Conservation (phyloP, 202 grass and related monocot species). For the Zoysia matrella region DNA sequence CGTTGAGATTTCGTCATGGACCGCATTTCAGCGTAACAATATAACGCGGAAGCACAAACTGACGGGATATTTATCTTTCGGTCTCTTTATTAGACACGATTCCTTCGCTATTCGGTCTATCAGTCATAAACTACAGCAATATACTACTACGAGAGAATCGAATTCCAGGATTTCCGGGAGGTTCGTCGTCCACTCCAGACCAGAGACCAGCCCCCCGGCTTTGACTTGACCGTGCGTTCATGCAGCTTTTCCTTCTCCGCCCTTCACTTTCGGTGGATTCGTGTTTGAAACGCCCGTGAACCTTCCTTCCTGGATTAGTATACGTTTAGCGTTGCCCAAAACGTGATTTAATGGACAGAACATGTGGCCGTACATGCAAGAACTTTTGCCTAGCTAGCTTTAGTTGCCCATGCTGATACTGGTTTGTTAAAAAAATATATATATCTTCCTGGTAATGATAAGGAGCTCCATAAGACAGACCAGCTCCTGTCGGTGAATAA, state of each 20-base stretch:
- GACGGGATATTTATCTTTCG: too few relatives aligned
- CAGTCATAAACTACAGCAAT: constrained; percentile 44
- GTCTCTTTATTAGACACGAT: neutral
- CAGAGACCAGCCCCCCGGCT: neutral
- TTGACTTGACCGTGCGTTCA: constrained; percentile 39
- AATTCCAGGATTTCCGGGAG: neutral
- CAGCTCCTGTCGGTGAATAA: neutral
- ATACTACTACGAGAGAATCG: constrained; percentile 13
- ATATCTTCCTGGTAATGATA: neutral
- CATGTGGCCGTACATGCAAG: neutral
- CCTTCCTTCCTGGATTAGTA: constrained; percentile 27
- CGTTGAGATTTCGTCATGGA: too few relatives aligned
- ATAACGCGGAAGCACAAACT: neutral
- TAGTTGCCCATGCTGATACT: constrained; percentile 13
- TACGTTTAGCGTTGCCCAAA: constrained; percentile 4
- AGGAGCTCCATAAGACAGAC: neutral
- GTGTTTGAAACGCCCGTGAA: constrained; percentile 37
- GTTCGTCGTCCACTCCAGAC: neutral
- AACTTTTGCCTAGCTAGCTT: constrained; percentile 1
- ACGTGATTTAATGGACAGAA: constrained; percentile 7
- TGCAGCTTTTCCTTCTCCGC: neutral
- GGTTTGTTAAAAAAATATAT: neutral
- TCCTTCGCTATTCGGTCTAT: neutral
- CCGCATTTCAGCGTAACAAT: neutral
- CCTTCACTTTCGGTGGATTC: constrained; percentile 33